These are phyloP conservation scores for Penicillium egyptiacum DNA, from an alignment of 495 filamentous ascomycete genomes.

Conservation along the genomic window DNA sequence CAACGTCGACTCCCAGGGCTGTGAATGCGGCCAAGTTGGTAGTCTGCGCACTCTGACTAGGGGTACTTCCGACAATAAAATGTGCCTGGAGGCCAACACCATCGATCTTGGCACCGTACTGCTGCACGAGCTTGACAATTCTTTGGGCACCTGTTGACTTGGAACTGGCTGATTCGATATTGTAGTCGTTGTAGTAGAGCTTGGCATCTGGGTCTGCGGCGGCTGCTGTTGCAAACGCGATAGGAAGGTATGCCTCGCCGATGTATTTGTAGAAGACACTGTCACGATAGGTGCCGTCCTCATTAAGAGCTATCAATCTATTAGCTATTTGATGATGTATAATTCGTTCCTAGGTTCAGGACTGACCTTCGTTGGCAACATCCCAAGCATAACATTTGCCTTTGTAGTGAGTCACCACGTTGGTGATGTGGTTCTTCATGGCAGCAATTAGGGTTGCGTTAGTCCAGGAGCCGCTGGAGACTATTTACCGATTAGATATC, in stretches of 20 bases:
- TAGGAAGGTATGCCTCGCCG: slow-evolving; percentile 46
- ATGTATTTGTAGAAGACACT: slow-evolving; percentile 45
- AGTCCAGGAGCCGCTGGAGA: slow-evolving; percentile 55
- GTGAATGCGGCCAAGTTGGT: slow-evolving; percentile 49
- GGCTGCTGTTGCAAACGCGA: slow-evolving; percentile 48
- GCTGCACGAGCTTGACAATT: slow-evolving; percentile 55
- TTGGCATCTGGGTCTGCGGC: slow-evolving; percentile 49
- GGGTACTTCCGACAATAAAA: slow-evolving; percentile 55
- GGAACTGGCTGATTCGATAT: slow-evolving; percentile 55
- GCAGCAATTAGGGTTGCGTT: slow-evolving; percentile 51
- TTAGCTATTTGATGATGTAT: slow-evolving; percentile 6
- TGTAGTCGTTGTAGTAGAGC: slow-evolving; percentile 72
- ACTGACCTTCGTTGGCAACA: slow-evolving; percentile 43
- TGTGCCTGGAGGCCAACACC: slow-evolving; percentile 67
- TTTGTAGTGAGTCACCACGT: slow-evolving; percentile 54
- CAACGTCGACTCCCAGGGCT: slow-evolving; percentile 57
- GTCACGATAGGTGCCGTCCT: slow-evolving; percentile 46
- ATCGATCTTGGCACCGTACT: slow-evolving; percentile 57
- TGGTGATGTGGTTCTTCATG: slow-evolving; percentile 52
- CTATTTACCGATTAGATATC: slow-evolving; percentile 26
- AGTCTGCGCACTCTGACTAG: slow-evolving; percentile 48
- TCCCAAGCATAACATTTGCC: slow-evolving; percentile 53
- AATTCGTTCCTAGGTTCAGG: neutral
- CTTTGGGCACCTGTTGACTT: slow-evolving; percentile 47
- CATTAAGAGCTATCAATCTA: slow-evolving; percentile 36